A percentile compares a stretch with the other conserved stretches of the same genome.
Evolutionary conservation across 345 rosid genomes (phyloP).

Genomic region (Combretum micranthum): DNA sequence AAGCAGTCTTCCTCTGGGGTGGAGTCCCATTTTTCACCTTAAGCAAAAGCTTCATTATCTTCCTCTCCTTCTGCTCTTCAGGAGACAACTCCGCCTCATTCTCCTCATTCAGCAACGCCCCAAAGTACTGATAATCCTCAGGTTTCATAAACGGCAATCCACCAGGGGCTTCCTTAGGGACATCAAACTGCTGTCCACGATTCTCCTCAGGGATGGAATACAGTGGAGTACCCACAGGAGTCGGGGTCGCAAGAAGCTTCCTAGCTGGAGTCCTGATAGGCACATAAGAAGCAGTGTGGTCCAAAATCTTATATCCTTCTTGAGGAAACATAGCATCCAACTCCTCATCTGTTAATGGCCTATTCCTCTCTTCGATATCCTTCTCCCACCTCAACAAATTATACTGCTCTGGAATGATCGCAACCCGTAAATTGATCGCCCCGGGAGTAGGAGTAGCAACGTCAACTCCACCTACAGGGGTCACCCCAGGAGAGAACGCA

Average conservation of each 20-base stretch:
- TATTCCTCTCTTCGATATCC: conserved; percentile 97
- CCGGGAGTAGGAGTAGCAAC: conserved; percentile 90
- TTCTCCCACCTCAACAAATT: conserved; percentile 95
- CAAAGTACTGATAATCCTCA: conserved; percentile 94
- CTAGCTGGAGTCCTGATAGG: conserved; percentile 93
- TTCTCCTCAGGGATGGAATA: conserved; percentile 85
- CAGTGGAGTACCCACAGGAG: conserved; percentile 85
- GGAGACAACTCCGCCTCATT: conserved; percentile 86
- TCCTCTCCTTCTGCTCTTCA: conserved; percentile 94
- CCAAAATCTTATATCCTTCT: conserved; percentile 94
- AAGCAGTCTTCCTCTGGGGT: conserved; percentile 93
- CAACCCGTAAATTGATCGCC: conserved; percentile 55
- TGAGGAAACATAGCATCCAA: conserved; percentile 90
- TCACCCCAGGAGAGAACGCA: conserved; percentile 80
- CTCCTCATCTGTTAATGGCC: conserved; percentile 95
- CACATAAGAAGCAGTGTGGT: conserved; percentile 89
- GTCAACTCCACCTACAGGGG: conserved; percentile 82
- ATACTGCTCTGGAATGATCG: conserved; percentile 84
- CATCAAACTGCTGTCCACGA: conserved; percentile 96
- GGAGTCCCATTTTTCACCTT: conserved; percentile 99
- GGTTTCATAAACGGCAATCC: conserved; percentile 97
- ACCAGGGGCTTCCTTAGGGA: conserved; percentile 81
- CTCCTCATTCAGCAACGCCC: conserved; percentile 79
- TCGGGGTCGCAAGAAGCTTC: conserved; percentile 80
- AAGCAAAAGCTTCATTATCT: conserved; percentile 89